Conservation (phyloP, 2,329 filamentous ascomycete species). For the Neonectria coccinea region DNA sequence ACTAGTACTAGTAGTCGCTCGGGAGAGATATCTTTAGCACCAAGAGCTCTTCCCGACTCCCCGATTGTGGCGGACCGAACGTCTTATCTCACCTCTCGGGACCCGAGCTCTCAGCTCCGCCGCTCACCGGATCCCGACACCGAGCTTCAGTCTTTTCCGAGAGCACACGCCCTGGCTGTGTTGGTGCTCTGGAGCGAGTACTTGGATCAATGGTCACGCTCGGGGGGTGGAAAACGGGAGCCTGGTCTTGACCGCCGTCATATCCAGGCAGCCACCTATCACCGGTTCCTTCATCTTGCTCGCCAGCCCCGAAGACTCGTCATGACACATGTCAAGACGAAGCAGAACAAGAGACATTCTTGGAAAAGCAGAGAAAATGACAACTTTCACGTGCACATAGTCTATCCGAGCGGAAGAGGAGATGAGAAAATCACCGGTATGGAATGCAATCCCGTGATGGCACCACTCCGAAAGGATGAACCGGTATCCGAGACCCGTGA, state of each 20-base stretch:
- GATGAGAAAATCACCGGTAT: not conserved
- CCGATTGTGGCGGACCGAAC: not conserved
- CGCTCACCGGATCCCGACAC: slow-evolving; percentile 13
- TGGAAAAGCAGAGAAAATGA: not conserved
- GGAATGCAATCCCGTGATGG: not conserved
- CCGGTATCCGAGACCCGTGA: not conserved
- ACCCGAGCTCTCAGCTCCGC: slow-evolving; percentile 2
- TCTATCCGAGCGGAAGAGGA: not conserved
- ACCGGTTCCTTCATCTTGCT: not conserved
- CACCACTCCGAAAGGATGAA: not conserved
- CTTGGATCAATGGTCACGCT: not conserved
- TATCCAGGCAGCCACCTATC: not conserved
- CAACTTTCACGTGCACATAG: not conserved
- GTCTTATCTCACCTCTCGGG: slow-evolving; percentile 6
- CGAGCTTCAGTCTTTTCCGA: not conserved
- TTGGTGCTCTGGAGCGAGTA: not conserved
- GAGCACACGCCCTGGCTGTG: not conserved
- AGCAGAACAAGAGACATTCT: not conserved
- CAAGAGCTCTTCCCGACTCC: not conserved
- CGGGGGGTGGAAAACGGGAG: not conserved
- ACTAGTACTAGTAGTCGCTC: not conserved
- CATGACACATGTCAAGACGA: not conserved
- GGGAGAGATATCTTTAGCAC: not conserved
- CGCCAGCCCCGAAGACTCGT: not conserved
- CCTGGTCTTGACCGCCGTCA: not conserved